Conservation (phyloP, 2,329 filamentous ascomycete genomes). For the Cercospora nicotianae region DNA sequence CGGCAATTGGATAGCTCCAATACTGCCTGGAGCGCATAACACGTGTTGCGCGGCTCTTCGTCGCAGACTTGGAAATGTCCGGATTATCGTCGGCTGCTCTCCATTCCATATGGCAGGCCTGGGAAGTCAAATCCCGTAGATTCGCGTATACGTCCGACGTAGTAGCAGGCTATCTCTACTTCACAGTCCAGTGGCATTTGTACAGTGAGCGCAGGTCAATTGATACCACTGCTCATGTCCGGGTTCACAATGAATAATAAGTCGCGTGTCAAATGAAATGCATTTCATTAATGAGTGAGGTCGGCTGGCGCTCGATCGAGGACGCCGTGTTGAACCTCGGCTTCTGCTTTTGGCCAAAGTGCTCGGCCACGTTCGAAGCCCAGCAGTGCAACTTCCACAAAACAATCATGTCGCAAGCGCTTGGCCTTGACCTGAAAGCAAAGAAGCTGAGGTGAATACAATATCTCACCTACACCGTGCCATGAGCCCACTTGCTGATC, state of each 20-base stretch:
- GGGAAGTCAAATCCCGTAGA: background rate
- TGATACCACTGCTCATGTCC: background rate
- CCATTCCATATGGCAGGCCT: background rate
- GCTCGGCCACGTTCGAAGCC: background rate
- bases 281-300: background rate
- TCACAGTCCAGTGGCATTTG: background rate
- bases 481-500: background rate
- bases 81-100: background rate
- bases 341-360: conserved; percentile 1
- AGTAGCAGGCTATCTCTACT: background rate
- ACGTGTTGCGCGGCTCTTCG: background rate
- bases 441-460: conserved; percentile 22
- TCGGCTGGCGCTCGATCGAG: background rate
- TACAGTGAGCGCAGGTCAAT: background rate
- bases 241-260: background rate
- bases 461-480: background rate
- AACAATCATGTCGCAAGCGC: conserved; percentile 41
- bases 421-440: conserved; percentile 41
- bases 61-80: background rate
- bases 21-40: background rate
- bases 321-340: conserved; percentile 1
- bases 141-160: background rate
- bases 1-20: background rate
- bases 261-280: background rate
- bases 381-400: background rate